Percentiles rank a stretch among this genome's conserved stretches.
phyloP scores from a whole-genome alignment of 495 filamentous ascomycete genomes.

The Trichoderma gamsii region DNA sequence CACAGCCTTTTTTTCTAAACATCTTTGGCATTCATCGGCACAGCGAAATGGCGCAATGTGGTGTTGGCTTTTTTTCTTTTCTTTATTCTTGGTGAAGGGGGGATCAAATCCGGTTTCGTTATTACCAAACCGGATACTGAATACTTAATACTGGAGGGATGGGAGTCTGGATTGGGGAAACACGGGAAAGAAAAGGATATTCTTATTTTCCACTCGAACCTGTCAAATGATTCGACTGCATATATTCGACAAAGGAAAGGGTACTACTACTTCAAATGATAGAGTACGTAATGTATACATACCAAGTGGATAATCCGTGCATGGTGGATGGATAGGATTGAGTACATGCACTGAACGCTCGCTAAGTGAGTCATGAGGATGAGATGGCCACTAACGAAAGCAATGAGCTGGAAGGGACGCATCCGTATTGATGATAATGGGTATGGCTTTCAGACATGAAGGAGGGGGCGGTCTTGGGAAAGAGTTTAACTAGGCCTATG shows the following conservation, averaged over 20 bases:
- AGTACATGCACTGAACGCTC: slow-evolving; percentile 14
- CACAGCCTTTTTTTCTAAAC: not conserved
- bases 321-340: not conserved
- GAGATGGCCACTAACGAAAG: not conserved
- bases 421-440: not conserved
- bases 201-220: slow-evolving; percentile 5
- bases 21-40: slow-evolving; percentile 16
- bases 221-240: slow-evolving; percentile 7
- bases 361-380: slow-evolving; percentile 11
- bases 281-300: slow-evolving; percentile 15
- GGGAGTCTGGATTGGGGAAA: slow-evolving; percentile 10
- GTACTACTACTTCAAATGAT: not conserved
- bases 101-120: not conserved
- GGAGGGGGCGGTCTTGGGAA: slow-evolving; percentile 1
- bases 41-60: slow-evolving; percentile 16
- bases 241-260: not conserved
- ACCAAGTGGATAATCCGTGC: slow-evolving; percentile 9
- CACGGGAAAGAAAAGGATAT: slow-evolving; percentile 10
- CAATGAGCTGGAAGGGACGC: not conserved
- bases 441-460: not conserved
- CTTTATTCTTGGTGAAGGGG: not conserved
- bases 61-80: not conserved
- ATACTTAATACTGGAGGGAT: slow-evolving; percentile 11
- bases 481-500: slow-evolving; percentile 5
- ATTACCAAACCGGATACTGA: not conserved